Evolutionary conservation across 345 rosid genomes (phyloP).

Genomic region (Gossypium stocksii): DNA sequence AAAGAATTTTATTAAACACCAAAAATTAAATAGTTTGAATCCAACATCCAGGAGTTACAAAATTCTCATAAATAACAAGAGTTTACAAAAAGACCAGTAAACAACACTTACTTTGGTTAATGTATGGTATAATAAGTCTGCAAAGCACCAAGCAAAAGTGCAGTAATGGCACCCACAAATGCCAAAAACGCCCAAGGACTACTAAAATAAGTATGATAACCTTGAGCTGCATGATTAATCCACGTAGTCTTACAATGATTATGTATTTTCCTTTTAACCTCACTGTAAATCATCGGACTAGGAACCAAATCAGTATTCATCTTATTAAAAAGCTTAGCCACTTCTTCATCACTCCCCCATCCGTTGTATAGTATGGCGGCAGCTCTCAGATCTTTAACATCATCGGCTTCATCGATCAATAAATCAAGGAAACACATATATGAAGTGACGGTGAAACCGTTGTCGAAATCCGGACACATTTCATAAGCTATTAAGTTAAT

Average conservation of each 20-base stretch:
- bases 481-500: too few relatives aligned
- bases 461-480: neutral
- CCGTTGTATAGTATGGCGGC: constrained; percentile 13
- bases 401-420: constrained; percentile 14
- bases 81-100: neutral
- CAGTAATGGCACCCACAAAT: neutral
- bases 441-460: constrained; percentile 2
- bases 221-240: neutral
- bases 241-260: neutral
- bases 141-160: neutral
- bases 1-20: too few relatives aligned
- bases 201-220: neutral
- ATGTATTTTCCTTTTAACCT: neutral
- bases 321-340: constrained; percentile 9
- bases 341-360: constrained; percentile 9
- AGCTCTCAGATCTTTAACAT: constrained; percentile 18
- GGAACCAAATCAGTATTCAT: constrained; percentile 9
- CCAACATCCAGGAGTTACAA: too few relatives aligned
- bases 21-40: too few relatives aligned
- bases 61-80: neutral
- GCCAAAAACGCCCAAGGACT: constrained; percentile 6
- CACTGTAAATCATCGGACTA: neutral
- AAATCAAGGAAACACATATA: too few relatives aligned
- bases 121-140: neutral
- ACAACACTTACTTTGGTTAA: neutral